These are phyloP conservation scores for Ulmus americana DNA, from an alignment of 331 rosid genomes.

Conservation along the genomic window DNA sequence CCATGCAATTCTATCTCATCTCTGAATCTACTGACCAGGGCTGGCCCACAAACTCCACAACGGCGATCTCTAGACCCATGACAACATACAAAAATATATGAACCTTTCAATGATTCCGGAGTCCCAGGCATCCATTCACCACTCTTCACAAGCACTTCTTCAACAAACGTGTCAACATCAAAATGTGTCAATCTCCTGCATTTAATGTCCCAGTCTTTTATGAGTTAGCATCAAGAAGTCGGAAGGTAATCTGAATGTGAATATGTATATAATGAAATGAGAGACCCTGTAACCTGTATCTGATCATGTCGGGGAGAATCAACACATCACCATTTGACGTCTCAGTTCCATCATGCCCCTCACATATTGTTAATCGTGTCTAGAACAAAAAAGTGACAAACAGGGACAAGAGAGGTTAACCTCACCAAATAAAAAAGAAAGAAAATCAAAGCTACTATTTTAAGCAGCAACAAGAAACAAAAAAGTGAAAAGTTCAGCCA, in stretches of 20 bases:
- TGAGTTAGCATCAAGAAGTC: neutral
- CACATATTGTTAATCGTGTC: conserved; percentile 90
- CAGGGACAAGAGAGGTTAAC: conserved; percentile 4
- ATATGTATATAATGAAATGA: neutral
- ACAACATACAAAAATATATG: conserved; percentile 75
- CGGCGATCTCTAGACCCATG: conserved; percentile 93
- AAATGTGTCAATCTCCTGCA: conserved; percentile 96
- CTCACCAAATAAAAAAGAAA: conserved; percentile 2
- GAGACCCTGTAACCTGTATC: conserved; percentile 65
- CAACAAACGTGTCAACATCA: conserved; percentile 94
- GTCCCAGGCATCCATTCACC: conserved; percentile 94
- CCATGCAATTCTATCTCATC: conserved; percentile 63
- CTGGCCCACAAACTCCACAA: conserved; percentile 94
- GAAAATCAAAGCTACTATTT: conserved; percentile 2
- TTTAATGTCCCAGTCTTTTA: neutral
- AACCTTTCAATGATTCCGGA: conserved; percentile 69
- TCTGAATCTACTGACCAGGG: conserved; percentile 63
- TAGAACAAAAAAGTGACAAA: conserved; percentile 26
- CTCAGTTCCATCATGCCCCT: conserved; percentile 92
- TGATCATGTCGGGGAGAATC: conserved; percentile 90
- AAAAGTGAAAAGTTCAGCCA: neutral
- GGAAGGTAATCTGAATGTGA: no score
- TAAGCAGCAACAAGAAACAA: conserved; percentile 1
- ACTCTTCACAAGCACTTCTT: conserved; percentile 95
- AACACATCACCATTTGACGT: conserved; percentile 95